Evolutionary conservation across 768 basidiomycete genomes (phyloP).

Genomic region (Xerocomellus intermedius): DNA sequence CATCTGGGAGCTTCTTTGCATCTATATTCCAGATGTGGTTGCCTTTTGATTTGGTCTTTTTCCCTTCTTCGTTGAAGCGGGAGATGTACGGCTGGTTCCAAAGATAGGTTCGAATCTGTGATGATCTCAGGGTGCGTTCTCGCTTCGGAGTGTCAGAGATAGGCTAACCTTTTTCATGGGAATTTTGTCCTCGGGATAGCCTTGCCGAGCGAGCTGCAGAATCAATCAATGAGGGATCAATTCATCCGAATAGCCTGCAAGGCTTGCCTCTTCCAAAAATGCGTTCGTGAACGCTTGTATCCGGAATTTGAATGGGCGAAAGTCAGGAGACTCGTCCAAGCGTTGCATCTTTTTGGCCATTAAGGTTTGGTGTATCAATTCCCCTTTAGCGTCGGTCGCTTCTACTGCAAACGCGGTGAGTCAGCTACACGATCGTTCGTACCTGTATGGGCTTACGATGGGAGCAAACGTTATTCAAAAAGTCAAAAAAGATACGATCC

Average conservation of each 20-base stretch:
- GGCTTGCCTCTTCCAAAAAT: slow-evolving; percentile 83
- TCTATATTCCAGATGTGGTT: slow-evolving; percentile 99
- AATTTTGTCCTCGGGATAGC: slow-evolving; percentile 91
- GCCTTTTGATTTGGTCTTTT: slow-evolving; percentile 98
- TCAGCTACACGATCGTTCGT: slow-evolving; percentile 4
- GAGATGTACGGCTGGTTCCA: slow-evolving; percentile 95
- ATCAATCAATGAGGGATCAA: slow-evolving; percentile 10
- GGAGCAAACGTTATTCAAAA: slow-evolving; percentile 83
- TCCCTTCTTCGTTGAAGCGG: slow-evolving; percentile 97
- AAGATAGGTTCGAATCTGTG: slow-evolving; percentile 86
- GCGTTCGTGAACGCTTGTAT: slow-evolving; percentile 97
- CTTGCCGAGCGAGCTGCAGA: slow-evolving; percentile 71
- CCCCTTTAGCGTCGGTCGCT: slow-evolving; percentile 90
- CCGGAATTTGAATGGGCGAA: slow-evolving; percentile 98
- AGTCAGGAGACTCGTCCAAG: slow-evolving; percentile 93
- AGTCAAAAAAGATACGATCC: slow-evolving; percentile 89
- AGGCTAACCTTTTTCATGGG: slow-evolving; percentile 87
- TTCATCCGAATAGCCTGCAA: slow-evolving; percentile 1
- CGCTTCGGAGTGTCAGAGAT: slow-evolving; percentile 11
- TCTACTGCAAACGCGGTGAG: slow-evolving; percentile 60
- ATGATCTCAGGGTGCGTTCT: slow-evolving; percentile 23
- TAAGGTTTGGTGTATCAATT: slow-evolving; percentile 94
- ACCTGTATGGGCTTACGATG: slow-evolving; percentile 60
- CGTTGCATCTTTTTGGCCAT: slow-evolving; percentile 99
- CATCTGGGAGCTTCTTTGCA: slow-evolving; percentile 76